phyloP scores from a whole-genome alignment of 352 stramenopile genomes.

The Phytophthora syringae region DNA sequence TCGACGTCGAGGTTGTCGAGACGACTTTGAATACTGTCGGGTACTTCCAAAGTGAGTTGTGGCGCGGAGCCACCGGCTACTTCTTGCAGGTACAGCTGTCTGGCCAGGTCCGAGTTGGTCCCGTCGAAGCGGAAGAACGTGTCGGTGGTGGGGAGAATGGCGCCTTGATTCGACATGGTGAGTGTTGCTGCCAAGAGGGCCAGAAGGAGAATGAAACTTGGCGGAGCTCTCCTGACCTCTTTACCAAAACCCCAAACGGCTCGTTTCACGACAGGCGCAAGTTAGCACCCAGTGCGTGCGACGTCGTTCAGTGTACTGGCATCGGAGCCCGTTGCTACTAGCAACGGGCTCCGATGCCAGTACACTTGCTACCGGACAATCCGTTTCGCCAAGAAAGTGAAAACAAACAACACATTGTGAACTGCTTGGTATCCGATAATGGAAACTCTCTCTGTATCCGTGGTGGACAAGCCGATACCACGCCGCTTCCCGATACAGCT shows the following conservation, averaged over 20 bases:
- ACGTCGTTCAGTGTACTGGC: too few species aligned
- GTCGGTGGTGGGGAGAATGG: conserved; percentile 21
- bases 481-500: too few species aligned
- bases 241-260: too few species aligned
- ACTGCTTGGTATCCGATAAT: too few species aligned
- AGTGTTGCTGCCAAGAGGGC: not conserved
- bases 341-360: too few species aligned
- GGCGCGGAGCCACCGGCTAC: conserved; percentile 8
- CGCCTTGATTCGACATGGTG: not conserved
- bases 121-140: conserved; percentile 41
- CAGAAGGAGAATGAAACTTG: conserved; percentile 6
- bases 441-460: too few species aligned
- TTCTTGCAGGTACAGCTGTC: conserved; percentile 32
- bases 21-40: conserved; percentile 1
- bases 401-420: too few species aligned
- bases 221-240: too few species aligned
- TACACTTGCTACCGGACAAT: conserved; percentile 1
- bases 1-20: conserved; percentile 11
- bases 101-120: conserved; percentile 40
- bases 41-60: conserved; percentile 12
- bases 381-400: conserved; percentile 10
- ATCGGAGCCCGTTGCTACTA: too few species aligned
- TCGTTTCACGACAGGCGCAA: conserved; percentile 17
- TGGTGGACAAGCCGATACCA: too few species aligned
- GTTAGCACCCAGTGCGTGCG: not conserved